A percentile compares a stretch with the other conserved stretches of the same genome.
phyloP scores from a whole-genome alignment of 805 yeast species.

The Ogataea siamensis region DNA sequence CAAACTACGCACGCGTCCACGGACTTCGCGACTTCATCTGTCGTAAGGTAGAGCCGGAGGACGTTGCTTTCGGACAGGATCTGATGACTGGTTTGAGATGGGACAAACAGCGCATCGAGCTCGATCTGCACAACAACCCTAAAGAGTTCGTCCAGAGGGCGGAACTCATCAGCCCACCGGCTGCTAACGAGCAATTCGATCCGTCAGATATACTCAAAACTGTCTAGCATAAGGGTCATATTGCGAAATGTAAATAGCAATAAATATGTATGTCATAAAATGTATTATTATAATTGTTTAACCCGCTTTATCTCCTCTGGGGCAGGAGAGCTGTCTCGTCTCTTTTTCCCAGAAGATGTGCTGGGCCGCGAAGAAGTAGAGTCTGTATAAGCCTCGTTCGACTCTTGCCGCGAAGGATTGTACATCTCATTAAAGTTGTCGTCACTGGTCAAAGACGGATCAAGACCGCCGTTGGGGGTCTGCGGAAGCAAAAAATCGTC shows the following conservation, averaged over 20 bases:
- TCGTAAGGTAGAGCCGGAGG: constrained; percentile 11
- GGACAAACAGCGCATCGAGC: constrained; percentile 14
- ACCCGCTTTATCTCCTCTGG: constrained; percentile 8
- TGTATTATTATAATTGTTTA: constrained; percentile 9
- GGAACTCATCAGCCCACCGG: constrained; percentile 6
- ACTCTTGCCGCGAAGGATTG: constrained; percentile 6
- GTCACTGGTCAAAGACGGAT: constrained; percentile 13
- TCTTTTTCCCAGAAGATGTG: constrained; percentile 9
- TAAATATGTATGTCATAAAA: constrained; percentile 5
- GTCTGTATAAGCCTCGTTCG: constrained; percentile 4
- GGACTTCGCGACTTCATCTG: constrained; percentile 23
- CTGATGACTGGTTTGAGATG: constrained; percentile 22
- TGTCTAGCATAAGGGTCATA: constrained; percentile 3
- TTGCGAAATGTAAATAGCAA: constrained; percentile 9
- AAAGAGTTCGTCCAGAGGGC: constrained; percentile 21
- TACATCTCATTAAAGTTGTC: constrained; percentile 14
- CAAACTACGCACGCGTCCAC: constrained; percentile 25
- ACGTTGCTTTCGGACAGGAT: constrained; percentile 12
- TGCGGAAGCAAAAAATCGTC: constrained; percentile 33
- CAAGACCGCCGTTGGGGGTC: constrained; percentile 27
- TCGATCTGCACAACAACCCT: constrained; percentile 14
- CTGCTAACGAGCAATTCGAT: constrained; percentile 1
- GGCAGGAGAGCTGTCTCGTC: constrained; percentile 6
- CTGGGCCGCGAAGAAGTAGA: constrained; percentile 7
- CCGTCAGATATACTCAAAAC: constrained; percentile 19